Evolutionary conservation across 495 filamentous ascomycete genomes (phyloP).

Genomic region (Neurospora sp.): DNA sequence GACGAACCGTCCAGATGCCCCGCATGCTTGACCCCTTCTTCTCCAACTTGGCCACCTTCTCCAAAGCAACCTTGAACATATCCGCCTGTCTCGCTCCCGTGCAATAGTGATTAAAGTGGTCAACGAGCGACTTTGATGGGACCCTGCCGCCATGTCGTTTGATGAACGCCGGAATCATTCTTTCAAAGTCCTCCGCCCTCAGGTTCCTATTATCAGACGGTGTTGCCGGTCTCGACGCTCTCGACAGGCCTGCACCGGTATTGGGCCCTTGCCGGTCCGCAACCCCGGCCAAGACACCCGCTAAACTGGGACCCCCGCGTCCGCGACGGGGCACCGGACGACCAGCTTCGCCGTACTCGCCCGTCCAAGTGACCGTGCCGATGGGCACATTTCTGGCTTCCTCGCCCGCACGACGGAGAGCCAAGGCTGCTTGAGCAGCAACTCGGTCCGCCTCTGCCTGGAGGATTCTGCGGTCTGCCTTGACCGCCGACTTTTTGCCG

Average conservation of each 20-base stretch:
- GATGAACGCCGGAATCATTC: conserved; percentile 66
- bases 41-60: conserved; percentile 39
- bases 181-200: conserved; percentile 49
- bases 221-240: conserved; percentile 17
- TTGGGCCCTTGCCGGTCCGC: too few relatives aligned
- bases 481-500: conserved; percentile 45
- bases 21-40: conserved; percentile 30
- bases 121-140: conserved; percentile 64
- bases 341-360: conserved; percentile 65
- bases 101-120: conserved; percentile 57
- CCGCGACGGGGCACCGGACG: conserved; percentile 30
- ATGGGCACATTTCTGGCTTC: conserved; percentile 60
- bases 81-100: conserved; percentile 26
- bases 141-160: conserved; percentile 58
- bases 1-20: conserved; percentile 32
- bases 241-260: conserved; percentile 23
- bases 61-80: conserved; percentile 39
- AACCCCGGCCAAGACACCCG: conserved; percentile 26
- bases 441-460: conserved; percentile 71
- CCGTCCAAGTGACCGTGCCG: conserved; percentile 92
- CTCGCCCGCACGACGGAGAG: conserved; percentile 63
- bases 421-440: conserved; percentile 64
- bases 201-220: conserved; percentile 11
- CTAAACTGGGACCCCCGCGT: conserved; percentile 37
- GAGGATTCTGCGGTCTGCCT: conserved; percentile 61